phyloP scores from a whole-genome alignment of 2,329 filamentous ascomycete genomes.

The Aspergillus sp. region DNA sequence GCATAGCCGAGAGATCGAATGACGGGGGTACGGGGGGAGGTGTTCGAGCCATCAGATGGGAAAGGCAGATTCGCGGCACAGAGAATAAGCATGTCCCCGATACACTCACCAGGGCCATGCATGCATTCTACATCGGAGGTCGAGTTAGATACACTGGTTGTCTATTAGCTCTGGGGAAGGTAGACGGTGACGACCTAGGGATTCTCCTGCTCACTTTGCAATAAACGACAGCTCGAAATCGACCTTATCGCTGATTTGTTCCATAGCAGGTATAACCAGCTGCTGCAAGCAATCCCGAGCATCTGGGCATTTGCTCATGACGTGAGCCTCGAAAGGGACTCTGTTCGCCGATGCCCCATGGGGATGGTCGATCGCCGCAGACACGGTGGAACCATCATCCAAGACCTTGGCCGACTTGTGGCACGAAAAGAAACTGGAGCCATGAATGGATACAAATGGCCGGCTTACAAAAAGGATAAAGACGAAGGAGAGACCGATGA shows the following conservation, averaged over 20 bases:
- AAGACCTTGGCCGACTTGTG: too few species aligned
- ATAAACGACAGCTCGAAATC: conserved; percentile 91
- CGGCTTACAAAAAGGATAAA: too few species aligned
- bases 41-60: conserved; percentile 17
- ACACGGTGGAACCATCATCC: too few species aligned
- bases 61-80: conserved; percentile 70
- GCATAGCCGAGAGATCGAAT: conserved; percentile 89
- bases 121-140: conserved; percentile 83
- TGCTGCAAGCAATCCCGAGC: conserved; percentile 76
- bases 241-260: conserved; percentile 73
- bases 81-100: conserved; percentile 91
- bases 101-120: conserved; percentile 84
- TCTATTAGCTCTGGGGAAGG: conserved; percentile 2
- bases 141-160: conserved; percentile 54
- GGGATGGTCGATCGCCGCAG: too few species aligned
- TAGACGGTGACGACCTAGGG: background rate
- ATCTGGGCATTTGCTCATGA: conserved; percentile 97
- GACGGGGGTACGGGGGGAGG: conserved; percentile 57
- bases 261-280: conserved; percentile 82
- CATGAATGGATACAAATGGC: too few species aligned
- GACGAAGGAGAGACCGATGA: too few species aligned
- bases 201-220: conserved; percentile 56
- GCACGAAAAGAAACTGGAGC: too few species aligned
- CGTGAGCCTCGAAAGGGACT: conserved; percentile 85
- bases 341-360: conserved; percentile 2